Conservation (phyloP, 2,329 filamentous ascomycete genomes). For the Fusarium citri region DNA sequence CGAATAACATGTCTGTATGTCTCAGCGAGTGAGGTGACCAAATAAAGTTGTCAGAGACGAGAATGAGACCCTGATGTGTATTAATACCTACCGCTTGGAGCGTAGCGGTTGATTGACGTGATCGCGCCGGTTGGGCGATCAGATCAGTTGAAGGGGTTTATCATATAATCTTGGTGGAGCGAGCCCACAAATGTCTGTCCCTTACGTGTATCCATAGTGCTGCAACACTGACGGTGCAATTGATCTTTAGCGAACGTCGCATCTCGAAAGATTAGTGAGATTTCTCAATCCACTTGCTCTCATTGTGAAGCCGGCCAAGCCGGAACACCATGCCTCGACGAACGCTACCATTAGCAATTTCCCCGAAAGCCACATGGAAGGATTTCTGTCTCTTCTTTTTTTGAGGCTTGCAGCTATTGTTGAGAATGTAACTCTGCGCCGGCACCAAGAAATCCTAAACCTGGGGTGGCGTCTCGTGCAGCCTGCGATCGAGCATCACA, state of each 20-base stretch:
- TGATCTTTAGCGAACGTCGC: not conserved
- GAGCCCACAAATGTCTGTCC: not conserved
- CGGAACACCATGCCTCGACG: not conserved
- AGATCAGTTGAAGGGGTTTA: not conserved
- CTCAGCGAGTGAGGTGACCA: not conserved
- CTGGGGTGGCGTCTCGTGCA: conserved; percentile 9
- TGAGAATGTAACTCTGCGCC: not conserved
- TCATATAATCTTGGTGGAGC: not conserved
- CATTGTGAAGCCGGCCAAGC: not conserved
- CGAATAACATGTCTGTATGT: not conserved
- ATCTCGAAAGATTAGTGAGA: not conserved
- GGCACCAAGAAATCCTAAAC: not conserved
- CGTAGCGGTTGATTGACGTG: not conserved
- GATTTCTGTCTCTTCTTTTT: not conserved
- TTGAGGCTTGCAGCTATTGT: not conserved
- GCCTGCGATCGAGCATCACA: conserved; percentile 9
- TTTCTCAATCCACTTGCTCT: not conserved
- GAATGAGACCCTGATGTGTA: not conserved
- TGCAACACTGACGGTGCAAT: not conserved
- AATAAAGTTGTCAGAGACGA: not conserved
- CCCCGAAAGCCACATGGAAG: not conserved
- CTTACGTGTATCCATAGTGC: not conserved
- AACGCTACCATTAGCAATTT: not conserved
- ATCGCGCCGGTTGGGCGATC: not conserved
- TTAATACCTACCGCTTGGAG: not conserved